Conservation (phyloP, 2,329 filamentous ascomycete species). For the Byssochlamys sp. region DNA sequence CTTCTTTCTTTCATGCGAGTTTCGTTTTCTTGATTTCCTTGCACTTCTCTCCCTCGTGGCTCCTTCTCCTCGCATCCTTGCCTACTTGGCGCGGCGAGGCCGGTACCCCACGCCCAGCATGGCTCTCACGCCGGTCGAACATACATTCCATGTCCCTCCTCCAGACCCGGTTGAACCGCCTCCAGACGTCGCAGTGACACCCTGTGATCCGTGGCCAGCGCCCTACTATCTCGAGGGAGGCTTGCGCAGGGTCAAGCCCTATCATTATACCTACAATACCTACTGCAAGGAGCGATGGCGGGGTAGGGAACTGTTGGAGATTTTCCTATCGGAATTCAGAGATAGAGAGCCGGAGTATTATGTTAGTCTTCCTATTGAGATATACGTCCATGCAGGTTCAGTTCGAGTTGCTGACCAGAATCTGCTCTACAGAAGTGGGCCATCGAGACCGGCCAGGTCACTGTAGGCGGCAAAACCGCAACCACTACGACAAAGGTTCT, state of each 20-base stretch:
- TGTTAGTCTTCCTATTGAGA: constrained; percentile 35
- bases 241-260: constrained; percentile 37
- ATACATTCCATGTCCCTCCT: constrained; percentile 14
- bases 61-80: constrained; percentile 30
- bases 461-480: constrained; percentile 67
- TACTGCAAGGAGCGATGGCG: constrained; percentile 53
- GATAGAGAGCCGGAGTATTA: constrained; percentile 84
- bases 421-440: constrained; percentile 49
- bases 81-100: constrained; percentile 30
- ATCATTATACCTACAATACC: constrained; percentile 39
- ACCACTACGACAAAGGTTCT: constrained; percentile 60
- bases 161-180: constrained; percentile 17
- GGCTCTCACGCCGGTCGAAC: constrained; percentile 27
- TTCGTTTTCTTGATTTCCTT: constrained; percentile 3
- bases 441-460: constrained; percentile 69
- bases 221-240: constrained; percentile 80
- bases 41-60: constrained; percentile 16
- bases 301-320: constrained; percentile 67
- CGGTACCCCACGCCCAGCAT: constrained; percentile 25
- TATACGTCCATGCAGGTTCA: background rate
- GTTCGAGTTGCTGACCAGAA: background rate
- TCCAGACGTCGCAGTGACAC: constrained; percentile 21
- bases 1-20: background rate
- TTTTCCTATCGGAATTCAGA: constrained; percentile 85
- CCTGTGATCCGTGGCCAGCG: constrained; percentile 42